Percentiles rank a stretch among this genome's conserved stretches.
These are phyloP conservation scores for Gastrodia elata DNA, from an alignment of 106 monocot species.

Conservation along the genomic window DNA sequence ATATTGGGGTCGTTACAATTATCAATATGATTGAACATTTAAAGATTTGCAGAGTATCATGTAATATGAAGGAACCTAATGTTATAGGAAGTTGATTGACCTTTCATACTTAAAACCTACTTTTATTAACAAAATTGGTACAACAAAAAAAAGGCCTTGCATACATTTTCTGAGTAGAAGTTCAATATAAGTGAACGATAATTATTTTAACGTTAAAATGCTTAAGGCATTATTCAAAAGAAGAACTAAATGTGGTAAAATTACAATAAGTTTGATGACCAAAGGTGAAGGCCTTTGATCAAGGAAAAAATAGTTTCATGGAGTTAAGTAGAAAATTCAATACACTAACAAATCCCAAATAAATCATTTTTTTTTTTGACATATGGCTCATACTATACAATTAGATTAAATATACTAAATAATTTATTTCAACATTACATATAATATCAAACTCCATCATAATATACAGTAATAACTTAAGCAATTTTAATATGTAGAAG, in stretches of 20 bases:
- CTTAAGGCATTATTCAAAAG: neutral
- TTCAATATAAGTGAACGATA: no score
- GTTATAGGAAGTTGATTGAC: neutral
- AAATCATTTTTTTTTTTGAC: no score
- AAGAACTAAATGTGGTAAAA: neutral
- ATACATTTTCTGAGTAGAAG: no score
- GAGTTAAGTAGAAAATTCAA: slow-evolving; percentile 5
- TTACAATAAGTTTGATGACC: neutral
- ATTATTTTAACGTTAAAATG: no score
- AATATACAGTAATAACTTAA: no score
- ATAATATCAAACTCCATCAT: no score
- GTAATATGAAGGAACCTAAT: neutral
- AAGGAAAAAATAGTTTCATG: neutral
- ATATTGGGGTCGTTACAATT: no score
- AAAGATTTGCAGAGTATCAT: neutral
- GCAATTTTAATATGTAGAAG: no score
- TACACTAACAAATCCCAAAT: no score
- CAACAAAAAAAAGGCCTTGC: neutral
- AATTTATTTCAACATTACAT: no score
- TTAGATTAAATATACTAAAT: no score
- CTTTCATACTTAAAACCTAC: neutral
- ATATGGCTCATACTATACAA: no score
- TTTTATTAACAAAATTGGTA: neutral
- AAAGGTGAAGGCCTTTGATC: neutral
- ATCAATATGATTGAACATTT: neutral